Evolutionary conservation across 768 basidiomycete species (phyloP).

Genomic region (Amanita thiersii): DNA sequence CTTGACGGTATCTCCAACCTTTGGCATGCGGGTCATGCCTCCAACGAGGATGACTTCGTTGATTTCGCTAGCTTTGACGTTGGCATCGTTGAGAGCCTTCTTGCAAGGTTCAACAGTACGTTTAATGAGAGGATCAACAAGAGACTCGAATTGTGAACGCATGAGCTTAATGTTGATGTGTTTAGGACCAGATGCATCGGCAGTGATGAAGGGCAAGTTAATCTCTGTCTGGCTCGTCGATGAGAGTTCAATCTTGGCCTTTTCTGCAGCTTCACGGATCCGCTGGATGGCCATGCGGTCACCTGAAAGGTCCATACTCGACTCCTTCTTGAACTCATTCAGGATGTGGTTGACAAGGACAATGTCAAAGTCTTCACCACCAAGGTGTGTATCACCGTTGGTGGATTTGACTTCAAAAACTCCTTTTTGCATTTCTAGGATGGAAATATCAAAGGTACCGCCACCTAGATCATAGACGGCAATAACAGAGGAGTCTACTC

Average conservation of each 20-base stretch:
- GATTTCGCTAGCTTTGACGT: slow-evolving; percentile 87
- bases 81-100: slow-evolving; percentile 92
- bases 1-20: slow-evolving; percentile 92
- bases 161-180: slow-evolving; percentile 92
- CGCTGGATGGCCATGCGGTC: slow-evolving; percentile 98
- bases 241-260: slow-evolving; percentile 98
- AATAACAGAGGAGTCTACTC: slow-evolving; percentile 75
- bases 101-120: slow-evolving; percentile 94
- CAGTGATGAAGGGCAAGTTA: slow-evolving; percentile 97
- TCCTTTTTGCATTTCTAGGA: slow-evolving; percentile 98
- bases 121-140: slow-evolving; percentile 76
- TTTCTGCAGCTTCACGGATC: slow-evolving; percentile 98
- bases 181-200: slow-evolving; percentile 90
- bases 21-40: slow-evolving; percentile 98
- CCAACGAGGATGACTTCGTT: slow-evolving; percentile 98
- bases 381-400: slow-evolving; percentile 97
- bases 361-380: slow-evolving; percentile 94
- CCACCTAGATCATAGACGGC: slow-evolving; percentile 99
- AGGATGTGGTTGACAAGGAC: slow-evolving; percentile 80
- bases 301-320: slow-evolving; percentile 67
- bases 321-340: slow-evolving; percentile 91
- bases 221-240: slow-evolving; percentile 94
- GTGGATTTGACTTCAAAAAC: slow-evolving; percentile 99
- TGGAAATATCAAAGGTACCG: slow-evolving; percentile 99
- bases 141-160: slow-evolving; percentile 83